A percentile compares a stretch with the other conserved stretches of the same genome.
phyloP scores from a whole-genome alignment of 192 early-diverging fungal genomes.

The Backusella tuberculispora region DNA sequence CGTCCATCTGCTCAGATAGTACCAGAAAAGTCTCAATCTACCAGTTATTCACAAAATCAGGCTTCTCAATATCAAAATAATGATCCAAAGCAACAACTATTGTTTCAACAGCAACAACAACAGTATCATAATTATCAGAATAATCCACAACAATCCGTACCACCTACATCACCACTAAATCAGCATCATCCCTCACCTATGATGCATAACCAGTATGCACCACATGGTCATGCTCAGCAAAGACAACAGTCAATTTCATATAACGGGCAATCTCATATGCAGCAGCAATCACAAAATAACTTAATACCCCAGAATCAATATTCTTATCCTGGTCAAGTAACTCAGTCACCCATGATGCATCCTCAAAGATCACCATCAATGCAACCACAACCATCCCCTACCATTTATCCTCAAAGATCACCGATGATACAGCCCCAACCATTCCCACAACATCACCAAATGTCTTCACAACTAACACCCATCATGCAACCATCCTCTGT shows the following conservation, averaged over 20 bases:
- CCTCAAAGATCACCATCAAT: constrained; percentile 1
- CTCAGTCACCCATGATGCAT: constrained; percentile 6
- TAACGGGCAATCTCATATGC: background rate
- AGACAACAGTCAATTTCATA: background rate
- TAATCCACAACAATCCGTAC: too few relatives aligned
- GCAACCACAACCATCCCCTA: constrained; percentile 15
- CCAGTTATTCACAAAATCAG: background rate
- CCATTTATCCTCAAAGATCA: constrained; percentile 4
- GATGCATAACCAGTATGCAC: background rate
- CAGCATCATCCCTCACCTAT: constrained; percentile 2
- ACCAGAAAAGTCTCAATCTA: background rate
- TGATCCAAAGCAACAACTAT: background rate
- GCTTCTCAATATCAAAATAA: background rate
- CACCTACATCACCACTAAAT: background rate
- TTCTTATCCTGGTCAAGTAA: background rate
- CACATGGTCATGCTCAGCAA: background rate
- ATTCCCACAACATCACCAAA: background rate
- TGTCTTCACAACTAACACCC: background rate
- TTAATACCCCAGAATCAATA: constrained; percentile 6
- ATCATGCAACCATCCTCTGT: background rate
- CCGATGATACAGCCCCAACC: constrained; percentile 11
- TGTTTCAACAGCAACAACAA: background rate
- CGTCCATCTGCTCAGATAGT: background rate
- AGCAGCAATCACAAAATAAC: background rate
- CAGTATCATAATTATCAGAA: too few relatives aligned